Percentiles rank a stretch among this genome's conserved stretches.
Evolutionary conservation across 208 protist species (phyloP).

Genomic region (Wallacemonas sp.): DNA sequence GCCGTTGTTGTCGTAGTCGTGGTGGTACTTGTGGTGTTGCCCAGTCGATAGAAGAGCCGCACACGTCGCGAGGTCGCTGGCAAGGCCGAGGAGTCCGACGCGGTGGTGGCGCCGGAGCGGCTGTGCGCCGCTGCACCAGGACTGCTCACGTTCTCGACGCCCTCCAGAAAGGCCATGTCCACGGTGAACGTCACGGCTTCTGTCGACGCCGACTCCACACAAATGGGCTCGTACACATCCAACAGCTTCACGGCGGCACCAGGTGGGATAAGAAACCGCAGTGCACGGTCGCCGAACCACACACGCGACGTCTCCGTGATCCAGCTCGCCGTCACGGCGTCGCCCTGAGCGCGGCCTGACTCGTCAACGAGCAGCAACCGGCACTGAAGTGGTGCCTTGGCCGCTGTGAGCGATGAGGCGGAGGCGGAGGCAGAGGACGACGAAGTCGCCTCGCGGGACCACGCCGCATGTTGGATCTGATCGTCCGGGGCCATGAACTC

Average conservation of each 20-base stretch:
- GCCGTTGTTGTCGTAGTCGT: not conserved
- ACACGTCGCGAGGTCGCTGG: not conserved
- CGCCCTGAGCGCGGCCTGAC: constrained; percentile 15
- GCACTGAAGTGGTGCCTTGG: constrained; percentile 16
- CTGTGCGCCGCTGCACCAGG: not conserved
- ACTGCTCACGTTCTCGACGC: not conserved
- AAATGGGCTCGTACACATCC: constrained; percentile 30
- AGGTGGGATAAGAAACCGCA: constrained; percentile 41
- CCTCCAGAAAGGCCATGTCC: constrained; percentile 24
- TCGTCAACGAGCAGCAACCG: constrained; percentile 13
- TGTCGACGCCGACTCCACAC: too few relatives aligned
- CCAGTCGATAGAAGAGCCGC: not conserved
- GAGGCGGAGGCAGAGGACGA: not conserved
- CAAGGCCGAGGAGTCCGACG: not conserved
- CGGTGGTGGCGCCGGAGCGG: too few relatives aligned
- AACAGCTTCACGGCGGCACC: constrained; percentile 35
- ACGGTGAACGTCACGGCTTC: constrained; percentile 17
- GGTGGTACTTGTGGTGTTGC: not conserved
- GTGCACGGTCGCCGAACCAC: constrained; percentile 66
- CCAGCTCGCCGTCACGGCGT: constrained; percentile 24
- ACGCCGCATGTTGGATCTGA: not conserved
- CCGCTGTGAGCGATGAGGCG: not conserved
- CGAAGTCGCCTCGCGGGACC: not conserved
- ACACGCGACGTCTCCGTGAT: constrained; percentile 28
- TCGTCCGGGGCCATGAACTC: constrained; percentile 21